These are phyloP conservation scores for Clarireedia homoeocarpa DNA, from an alignment of 2,329 filamentous ascomycete genomes.

Conservation along the genomic window DNA sequence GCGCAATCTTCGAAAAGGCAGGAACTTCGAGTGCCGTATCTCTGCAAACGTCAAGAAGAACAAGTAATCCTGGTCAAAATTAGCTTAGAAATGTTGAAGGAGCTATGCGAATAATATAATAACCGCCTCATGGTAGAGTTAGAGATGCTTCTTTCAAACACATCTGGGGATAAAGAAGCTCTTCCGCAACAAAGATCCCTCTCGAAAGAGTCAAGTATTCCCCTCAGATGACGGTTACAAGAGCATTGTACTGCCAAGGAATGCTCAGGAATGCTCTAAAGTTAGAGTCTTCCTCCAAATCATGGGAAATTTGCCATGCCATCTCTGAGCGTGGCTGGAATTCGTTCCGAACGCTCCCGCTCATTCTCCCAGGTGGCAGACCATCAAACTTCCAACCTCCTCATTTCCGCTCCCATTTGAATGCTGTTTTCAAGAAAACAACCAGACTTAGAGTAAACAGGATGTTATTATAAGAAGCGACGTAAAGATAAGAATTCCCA, in stretches of 20 bases:
- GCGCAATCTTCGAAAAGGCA: constrained; percentile 9
- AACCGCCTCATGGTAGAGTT: background rate
- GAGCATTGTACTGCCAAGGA: background rate
- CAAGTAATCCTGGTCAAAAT: background rate
- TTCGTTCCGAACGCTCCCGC: background rate
- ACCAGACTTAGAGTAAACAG: no score
- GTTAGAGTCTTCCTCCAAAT: background rate
- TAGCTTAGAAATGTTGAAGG: background rate
- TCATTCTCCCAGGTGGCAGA: background rate
- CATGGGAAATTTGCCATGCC: no score
- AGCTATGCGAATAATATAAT: background rate
- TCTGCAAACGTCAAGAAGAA: constrained; percentile 7
- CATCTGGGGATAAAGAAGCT: background rate
- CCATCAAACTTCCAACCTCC: background rate
- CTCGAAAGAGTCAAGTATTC: background rate
- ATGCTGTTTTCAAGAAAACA: no score
- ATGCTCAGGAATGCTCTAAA: background rate
- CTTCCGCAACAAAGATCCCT: background rate
- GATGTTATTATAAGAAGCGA: background rate
- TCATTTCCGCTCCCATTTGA: background rate
- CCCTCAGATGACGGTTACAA: background rate
- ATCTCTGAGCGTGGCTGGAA: no score
- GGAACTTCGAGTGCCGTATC: background rate
- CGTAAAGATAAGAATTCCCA: background rate
- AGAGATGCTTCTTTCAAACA: background rate